A percentile compares a stretch with the other conserved stretches of the same genome.
Conservation (phyloP, 148 eudicot genomes). For the Silene latifolia region DNA sequence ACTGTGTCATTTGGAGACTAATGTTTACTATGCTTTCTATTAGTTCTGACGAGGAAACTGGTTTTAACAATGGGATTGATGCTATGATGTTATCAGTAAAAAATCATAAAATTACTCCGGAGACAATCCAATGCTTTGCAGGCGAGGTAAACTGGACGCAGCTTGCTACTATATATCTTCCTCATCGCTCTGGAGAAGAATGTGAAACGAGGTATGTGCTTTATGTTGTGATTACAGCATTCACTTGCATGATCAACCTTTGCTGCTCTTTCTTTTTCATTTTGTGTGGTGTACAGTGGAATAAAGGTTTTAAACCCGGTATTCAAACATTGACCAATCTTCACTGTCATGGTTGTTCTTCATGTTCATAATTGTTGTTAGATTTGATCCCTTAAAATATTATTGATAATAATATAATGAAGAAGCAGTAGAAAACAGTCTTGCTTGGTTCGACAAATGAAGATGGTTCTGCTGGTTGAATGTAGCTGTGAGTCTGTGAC, state of each 20-base stretch:
- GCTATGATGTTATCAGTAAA: slow-evolving; percentile 45
- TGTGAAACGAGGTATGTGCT: slow-evolving; percentile 65
- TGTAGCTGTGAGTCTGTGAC: not conserved
- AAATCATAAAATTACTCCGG: slow-evolving; percentile 53
- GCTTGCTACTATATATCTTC: slow-evolving; percentile 53
- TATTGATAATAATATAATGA: too few species aligned
- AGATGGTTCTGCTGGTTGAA: not conserved
- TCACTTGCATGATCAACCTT: not conserved
- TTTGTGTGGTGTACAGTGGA: not conserved
- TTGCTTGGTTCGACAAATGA: not conserved
- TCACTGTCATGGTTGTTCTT: not conserved
- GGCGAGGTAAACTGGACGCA: slow-evolving; percentile 78
- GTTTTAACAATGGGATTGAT: slow-evolving; percentile 38
- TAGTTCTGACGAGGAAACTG: slow-evolving; percentile 47
- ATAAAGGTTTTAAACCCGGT: not conserved
- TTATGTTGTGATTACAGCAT: not conserved
- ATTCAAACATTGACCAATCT: not conserved
- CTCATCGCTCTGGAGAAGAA: slow-evolving; percentile 69
- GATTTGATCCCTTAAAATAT: not conserved
- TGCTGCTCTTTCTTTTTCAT: not conserved
- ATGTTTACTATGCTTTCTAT: not conserved
- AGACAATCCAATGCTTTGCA: slow-evolving; percentile 50
- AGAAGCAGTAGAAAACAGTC: not conserved
- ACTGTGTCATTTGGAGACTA: not conserved
- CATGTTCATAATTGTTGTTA: not conserved